Evolutionary conservation across 1,284 basidiomycete genomes (phyloP).

Genomic region (Malassezia vespertilionis): DNA sequence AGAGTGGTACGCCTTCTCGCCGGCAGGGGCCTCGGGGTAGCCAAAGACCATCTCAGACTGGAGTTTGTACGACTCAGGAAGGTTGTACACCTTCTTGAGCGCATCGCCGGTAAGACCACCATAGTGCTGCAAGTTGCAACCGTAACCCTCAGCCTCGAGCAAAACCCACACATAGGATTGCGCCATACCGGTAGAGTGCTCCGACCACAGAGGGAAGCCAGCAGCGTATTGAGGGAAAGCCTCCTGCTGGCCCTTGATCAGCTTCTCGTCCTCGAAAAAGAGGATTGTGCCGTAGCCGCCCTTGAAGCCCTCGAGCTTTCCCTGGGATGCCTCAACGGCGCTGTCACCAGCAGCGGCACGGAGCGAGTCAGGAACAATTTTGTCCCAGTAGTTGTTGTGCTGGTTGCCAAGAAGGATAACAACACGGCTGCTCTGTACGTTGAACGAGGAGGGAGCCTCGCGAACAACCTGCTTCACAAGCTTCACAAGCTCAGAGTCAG

Average conservation of each 20-base stretch:
- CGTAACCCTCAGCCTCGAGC: conserved; percentile 50
- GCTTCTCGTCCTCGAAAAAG: conserved; percentile 45
- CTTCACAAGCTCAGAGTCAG: conserved; percentile 46
- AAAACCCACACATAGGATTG: conserved; percentile 51
- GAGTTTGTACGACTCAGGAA: conserved; percentile 49
- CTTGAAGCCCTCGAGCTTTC: conserved; percentile 46
- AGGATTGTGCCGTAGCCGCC: conserved; percentile 50
- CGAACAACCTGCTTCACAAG: conserved; percentile 49
- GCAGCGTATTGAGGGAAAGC: conserved; percentile 48
- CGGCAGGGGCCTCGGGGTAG: conserved; percentile 39
- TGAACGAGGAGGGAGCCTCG: conserved; percentile 49
- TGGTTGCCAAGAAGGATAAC: conserved; percentile 49
- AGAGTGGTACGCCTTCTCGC: conserved; percentile 47
- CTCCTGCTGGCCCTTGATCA: conserved; percentile 39
- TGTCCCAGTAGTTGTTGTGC: conserved; percentile 49
- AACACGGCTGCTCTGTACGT: conserved; percentile 50
- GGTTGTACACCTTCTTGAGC: conserved; percentile 41
- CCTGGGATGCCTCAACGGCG: conserved; percentile 19
- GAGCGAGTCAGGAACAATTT: conserved; percentile 41
- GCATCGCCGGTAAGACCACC: conserved; percentile 25
- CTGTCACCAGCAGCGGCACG: conserved; percentile 26
- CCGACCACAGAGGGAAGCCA: conserved; percentile 45
- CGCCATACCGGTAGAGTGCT: conserved; percentile 41
- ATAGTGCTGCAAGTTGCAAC: conserved; percentile 50
- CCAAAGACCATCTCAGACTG: conserved; percentile 51